Evolutionary conservation across 148 eudicot genomes (phyloP).

Genomic region (Heliamphora exappendiculata): DNA sequence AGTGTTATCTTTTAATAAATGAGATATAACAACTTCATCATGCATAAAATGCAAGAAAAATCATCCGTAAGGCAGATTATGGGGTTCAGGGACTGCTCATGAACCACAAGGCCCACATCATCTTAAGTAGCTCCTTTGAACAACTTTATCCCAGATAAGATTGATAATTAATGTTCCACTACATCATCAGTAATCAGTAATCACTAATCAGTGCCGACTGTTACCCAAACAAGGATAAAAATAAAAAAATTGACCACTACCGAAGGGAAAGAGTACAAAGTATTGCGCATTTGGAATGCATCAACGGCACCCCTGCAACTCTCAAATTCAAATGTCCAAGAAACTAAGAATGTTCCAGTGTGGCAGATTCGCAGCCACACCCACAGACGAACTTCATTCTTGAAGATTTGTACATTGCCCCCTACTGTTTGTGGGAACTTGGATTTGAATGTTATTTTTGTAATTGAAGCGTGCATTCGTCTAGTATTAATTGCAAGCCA

Average conservation of each 20-base stretch:
- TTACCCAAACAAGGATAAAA: neutral
- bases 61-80: neutral
- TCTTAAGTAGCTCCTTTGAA: neutral
- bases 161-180: neutral
- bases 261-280: neutral
- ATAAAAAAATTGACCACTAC: neutral
- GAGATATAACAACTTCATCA: neutral
- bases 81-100: neutral
- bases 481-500: too few relatives aligned
- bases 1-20: neutral
- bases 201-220: neutral
- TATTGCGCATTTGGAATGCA: neutral
- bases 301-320: neutral
- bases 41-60: neutral
- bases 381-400: neutral
- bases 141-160: neutral
- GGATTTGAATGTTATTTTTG: too few relatives aligned
- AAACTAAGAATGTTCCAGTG: neutral
- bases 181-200: too few relatives aligned
- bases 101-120: neutral
- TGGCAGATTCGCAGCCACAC: neutral
- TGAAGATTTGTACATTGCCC: neutral
- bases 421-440: too few relatives aligned
- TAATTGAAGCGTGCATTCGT: too few relatives aligned
- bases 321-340: neutral